Conservation (phyloP, 495 filamentous ascomycete genomes). For the Neurospora tetrasperma region DNA sequence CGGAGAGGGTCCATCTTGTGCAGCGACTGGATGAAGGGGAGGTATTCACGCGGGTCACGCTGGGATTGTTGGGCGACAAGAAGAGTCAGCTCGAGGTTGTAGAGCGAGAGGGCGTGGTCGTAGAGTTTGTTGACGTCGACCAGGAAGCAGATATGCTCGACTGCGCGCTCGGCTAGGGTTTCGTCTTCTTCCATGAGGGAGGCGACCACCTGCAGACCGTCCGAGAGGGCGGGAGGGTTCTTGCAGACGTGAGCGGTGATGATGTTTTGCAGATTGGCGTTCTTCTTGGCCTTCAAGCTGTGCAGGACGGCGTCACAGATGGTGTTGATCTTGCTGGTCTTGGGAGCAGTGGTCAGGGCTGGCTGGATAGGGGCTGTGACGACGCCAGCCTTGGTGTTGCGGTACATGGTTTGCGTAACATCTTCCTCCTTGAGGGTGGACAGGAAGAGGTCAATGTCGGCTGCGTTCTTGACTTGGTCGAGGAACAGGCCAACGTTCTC, state of each 20-base stretch:
- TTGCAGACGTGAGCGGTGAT: conserved; percentile 95
- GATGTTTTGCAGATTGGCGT: conserved; percentile 77
- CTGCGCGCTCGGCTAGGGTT: conserved; percentile 66
- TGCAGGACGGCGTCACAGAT: conserved; percentile 81
- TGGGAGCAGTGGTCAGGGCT: conserved; percentile 2
- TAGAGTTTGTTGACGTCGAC: conserved; percentile 90
- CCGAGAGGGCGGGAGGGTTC: conserved; percentile 75
- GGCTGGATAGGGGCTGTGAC: conserved; percentile 14
- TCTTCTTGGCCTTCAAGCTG: conserved; percentile 48
- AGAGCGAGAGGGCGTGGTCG: conserved; percentile 79
- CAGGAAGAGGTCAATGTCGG: conserved; percentile 84
- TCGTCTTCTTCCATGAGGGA: conserved; percentile 57
- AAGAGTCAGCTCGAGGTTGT: conserved; percentile 81
- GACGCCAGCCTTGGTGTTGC: conserved; percentile 52
- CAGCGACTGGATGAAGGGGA: conserved; percentile 83
- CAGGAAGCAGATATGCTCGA: conserved; percentile 94
- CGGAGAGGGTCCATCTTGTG: conserved; percentile 60
- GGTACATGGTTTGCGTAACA: conserved; percentile 88
- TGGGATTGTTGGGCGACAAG: conserved; percentile 93
- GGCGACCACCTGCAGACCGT: conserved; percentile 70
- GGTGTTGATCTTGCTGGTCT: conserved; percentile 62
- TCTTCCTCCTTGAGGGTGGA: conserved; percentile 87
- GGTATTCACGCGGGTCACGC: conserved; percentile 89
- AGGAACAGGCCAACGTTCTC: conserved; percentile 65
- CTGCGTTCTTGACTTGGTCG: conserved; percentile 73